A percentile compares a stretch with the other conserved stretches of the same genome.
Evolutionary conservation across 805 yeast species (phyloP).

Genomic region (Zygosaccharomyces pseudorouxii): DNA sequence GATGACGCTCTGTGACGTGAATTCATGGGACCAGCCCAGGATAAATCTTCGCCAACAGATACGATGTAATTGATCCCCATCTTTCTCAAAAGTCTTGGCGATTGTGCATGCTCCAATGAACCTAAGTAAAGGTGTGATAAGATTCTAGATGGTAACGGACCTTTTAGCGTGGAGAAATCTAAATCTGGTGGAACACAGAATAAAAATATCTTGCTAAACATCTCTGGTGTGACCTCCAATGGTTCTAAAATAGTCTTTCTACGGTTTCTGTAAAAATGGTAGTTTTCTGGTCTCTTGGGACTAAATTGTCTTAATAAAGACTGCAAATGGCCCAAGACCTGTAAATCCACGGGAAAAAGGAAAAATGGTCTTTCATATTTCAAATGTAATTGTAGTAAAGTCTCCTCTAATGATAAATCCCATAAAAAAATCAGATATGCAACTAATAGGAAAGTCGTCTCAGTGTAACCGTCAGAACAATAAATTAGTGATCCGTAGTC

Average conservation of each 20-base stretch:
- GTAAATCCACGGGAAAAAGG: conserved; percentile 71
- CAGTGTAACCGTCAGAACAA: conserved; percentile 91
- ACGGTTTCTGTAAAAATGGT: conserved; percentile 3
- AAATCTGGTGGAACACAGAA: conserved; percentile 25
- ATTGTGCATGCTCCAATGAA: conserved; percentile 74
- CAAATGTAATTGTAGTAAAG: conserved; percentile 58
- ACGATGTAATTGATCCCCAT: conserved; percentile 71
- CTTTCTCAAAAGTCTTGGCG: conserved; percentile 53
- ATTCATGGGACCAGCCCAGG: conserved; percentile 44
- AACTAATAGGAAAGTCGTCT: conserved; percentile 69
- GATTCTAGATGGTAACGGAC: conserved; percentile 75
- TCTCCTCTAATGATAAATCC: conserved; percentile 56
- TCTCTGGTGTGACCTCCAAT: conserved; percentile 28
- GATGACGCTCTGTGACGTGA: conserved; percentile 19
- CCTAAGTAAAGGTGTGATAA: conserved; percentile 84
- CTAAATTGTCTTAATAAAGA: conserved; percentile 55
- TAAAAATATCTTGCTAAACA: conserved; percentile 36
- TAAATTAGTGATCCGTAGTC: conserved; percentile 51
- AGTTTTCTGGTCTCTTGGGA: conserved; percentile 39
- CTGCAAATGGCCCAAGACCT: conserved; percentile 60
- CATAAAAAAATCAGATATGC: conserved; percentile 69
- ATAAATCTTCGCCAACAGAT: conserved; percentile 77
- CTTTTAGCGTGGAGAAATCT: conserved; percentile 43
- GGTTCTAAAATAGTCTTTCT: conserved; percentile 5
- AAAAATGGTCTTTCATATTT: conserved; percentile 75